phyloP scores from a whole-genome alignment of 768 basidiomycete species.

The Russula earlei region DNA sequence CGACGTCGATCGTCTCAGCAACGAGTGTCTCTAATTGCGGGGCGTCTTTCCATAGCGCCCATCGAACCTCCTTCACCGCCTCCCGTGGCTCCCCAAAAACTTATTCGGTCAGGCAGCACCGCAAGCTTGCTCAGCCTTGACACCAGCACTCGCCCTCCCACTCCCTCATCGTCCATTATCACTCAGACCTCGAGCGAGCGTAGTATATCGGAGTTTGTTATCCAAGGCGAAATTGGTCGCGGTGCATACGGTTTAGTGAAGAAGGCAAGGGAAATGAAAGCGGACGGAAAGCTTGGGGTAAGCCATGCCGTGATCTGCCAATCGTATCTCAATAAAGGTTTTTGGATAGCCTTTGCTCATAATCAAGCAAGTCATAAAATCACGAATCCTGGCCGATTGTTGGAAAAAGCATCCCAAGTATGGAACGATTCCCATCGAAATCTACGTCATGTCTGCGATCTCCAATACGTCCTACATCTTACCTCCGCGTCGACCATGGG shows the following conservation, averaged over 20 bases:
- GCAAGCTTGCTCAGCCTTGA: constrained; percentile 54
- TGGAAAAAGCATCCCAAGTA: constrained; percentile 96
- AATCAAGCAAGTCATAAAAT: constrained; percentile 98
- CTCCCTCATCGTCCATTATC: constrained; percentile 39
- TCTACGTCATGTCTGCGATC: constrained; percentile 86
- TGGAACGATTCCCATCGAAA: constrained; percentile 98
- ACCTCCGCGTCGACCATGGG: constrained; percentile 75
- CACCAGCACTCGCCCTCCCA: constrained; percentile 53
- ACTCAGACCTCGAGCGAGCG: constrained; percentile 43
- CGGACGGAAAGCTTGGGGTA: constrained; percentile 77
- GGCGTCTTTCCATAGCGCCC: constrained; percentile 68
- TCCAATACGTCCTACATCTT: constrained; percentile 73
- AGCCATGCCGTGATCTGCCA: constrained; percentile 27
- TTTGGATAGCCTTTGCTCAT: constrained; percentile 67
- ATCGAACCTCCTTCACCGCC: constrained; percentile 65
- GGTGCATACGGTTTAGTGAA: constrained; percentile 96
- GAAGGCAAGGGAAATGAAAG: constrained; percentile 66
- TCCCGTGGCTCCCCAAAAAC: constrained; percentile 47
- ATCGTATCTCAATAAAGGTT: constrained; percentile 20
- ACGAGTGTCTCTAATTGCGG: constrained; percentile 75
- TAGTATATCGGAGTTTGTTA: constrained; percentile 77
- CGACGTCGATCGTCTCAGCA: constrained; percentile 77
- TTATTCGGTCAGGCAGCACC: constrained; percentile 55
- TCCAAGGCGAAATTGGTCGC: constrained; percentile 82
- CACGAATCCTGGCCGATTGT: constrained; percentile 95